Conservation (phyloP, 2,329 filamentous ascomycete species). For the Acarospora socialis region DNA sequence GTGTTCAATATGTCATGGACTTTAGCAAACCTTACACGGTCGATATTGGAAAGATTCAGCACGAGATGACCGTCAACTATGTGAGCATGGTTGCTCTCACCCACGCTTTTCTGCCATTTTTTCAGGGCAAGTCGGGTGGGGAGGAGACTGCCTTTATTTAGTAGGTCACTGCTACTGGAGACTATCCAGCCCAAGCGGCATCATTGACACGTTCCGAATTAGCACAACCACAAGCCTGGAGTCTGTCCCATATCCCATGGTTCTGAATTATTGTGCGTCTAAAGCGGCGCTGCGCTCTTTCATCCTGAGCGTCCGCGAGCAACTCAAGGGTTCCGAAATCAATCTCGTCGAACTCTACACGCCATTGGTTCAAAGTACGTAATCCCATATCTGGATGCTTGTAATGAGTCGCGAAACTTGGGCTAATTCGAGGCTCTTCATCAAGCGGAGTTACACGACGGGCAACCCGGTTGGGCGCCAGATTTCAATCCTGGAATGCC, state of each 20-base stretch:
- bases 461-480: slow-evolving; percentile 25
- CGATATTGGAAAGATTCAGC: slow-evolving; percentile 26
- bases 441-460: slow-evolving; percentile 37
- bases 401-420: no score
- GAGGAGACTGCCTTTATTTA: slow-evolving; percentile 21
- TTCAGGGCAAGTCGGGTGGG: slow-evolving; percentile 22
- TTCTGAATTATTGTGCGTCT: slow-evolving; percentile 39
- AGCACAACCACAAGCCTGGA: slow-evolving; percentile 37
- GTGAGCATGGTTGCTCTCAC: slow-evolving; percentile 31
- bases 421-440: slow-evolving; percentile 1
- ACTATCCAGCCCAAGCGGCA: no score
- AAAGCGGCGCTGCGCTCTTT: slow-evolving; percentile 43
- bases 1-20: slow-evolving; percentile 36
- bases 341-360: slow-evolving; percentile 43
- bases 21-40: slow-evolving; percentile 33
- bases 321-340: slow-evolving; percentile 34
- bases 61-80: slow-evolving; percentile 37
- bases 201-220: no score
- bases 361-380: slow-evolving; percentile 37
- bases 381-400: neutral
- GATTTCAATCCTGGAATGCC: slow-evolving; percentile 39
- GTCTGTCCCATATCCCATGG: slow-evolving; percentile 34
- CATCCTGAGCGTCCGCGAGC: slow-evolving; percentile 36
- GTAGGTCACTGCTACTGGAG: slow-evolving; percentile 13
- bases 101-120: slow-evolving; percentile 33